These are phyloP conservation scores for Spergularia bocconei DNA, from an alignment of 148 eudicot species.

Conservation along the genomic window DNA sequence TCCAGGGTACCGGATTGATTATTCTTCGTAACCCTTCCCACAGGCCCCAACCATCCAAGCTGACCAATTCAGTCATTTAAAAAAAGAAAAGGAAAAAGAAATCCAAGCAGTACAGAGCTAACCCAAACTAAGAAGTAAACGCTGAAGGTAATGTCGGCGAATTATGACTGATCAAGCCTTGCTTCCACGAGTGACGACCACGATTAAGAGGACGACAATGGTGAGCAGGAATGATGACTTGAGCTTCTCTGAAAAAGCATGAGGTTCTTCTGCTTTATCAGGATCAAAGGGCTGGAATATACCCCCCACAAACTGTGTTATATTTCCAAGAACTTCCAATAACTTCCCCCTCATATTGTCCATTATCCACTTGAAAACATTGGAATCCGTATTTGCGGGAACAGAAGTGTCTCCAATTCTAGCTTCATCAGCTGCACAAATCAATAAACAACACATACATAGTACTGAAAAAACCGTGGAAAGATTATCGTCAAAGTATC, in stretches of 20 bases:
- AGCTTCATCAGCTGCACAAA: conserved; percentile 30
- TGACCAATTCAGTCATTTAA: too few relatives aligned
- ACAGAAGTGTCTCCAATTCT: conserved; percentile 16
- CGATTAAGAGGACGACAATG: conserved; percentile 56
- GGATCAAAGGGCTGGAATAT: conserved; percentile 24
- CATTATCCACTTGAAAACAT: conserved; percentile 42
- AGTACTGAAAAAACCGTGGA: not conserved
- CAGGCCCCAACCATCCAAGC: too few relatives aligned
- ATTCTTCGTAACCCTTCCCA: too few relatives aligned
- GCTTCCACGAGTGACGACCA: conserved; percentile 63
- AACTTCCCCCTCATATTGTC: conserved; percentile 42
- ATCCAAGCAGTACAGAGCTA: not conserved
- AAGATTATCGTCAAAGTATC: not conserved
- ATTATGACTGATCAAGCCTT: conserved; percentile 45
- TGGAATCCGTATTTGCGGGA: conserved; percentile 19
- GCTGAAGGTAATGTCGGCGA: conserved; percentile 36
- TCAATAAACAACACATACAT: not conserved
- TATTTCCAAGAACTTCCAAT: conserved; percentile 34
- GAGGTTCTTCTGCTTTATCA: conserved; percentile 17
- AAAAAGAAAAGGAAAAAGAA: too few relatives aligned
- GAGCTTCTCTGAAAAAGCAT: conserved; percentile 52
- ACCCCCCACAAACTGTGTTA: conserved; percentile 29
- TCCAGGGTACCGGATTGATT: too few relatives aligned
- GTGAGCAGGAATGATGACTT: conserved; percentile 60
- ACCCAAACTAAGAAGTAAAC: not conserved